Base-by-base conservation (phyloP, 2,329 filamentous ascomycete genomes). In the Colletotrichum abscissum region DNA sequence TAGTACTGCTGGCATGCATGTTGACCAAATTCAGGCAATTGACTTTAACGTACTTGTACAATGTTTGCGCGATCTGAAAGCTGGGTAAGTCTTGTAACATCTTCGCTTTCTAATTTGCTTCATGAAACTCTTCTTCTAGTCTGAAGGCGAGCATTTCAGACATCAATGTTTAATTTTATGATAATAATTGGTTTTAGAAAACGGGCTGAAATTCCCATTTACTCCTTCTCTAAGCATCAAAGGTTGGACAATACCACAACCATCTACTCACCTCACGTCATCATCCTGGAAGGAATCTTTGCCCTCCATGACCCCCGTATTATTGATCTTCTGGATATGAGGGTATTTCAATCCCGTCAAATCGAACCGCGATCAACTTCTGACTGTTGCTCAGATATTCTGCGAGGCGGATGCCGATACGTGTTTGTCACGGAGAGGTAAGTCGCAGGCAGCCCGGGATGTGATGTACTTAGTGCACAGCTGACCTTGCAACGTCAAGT, bases 341-440 rank as follows among this genome's bases (percentile, higher is more conserved):
- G 94, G 84, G 93, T 94, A 85, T 78, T 7, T 46, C 62, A 19
- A n/a, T 6, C 59, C 26, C 38, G 16, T 33, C 12, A 63, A n/a
- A 56, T 12, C 30, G n/a, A 24, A 14, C 3, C 11, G 6, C 11
- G 16, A n/a, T 19, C 7, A 6, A 5, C 19, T 24, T 5, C 69
- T 75, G 38, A 75, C 62, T 22, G 8, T n/a, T 12, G 38, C 58
- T 12, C 76, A 91, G 93, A 97, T 99, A 66, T 99, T 98, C 81
- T 97, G 97, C 73, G 97, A 98, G 83, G 97, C 97, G 54, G 97
- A 99, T 82, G 92, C 93, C 75, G 97, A 99, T 82, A 93, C 97
- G 2, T 99, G 97, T 80, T 88, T 99, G 60, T 96, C 95, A 30
- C 89, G 96, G 83, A 89, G 96, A 89, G 91, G 95, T 97, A 85